Evolutionary conservation across 73 alveolate genomes (phyloP), one percentile per base, ranked within the genome.

Genomic region (Symbiodinium natans): DNA sequence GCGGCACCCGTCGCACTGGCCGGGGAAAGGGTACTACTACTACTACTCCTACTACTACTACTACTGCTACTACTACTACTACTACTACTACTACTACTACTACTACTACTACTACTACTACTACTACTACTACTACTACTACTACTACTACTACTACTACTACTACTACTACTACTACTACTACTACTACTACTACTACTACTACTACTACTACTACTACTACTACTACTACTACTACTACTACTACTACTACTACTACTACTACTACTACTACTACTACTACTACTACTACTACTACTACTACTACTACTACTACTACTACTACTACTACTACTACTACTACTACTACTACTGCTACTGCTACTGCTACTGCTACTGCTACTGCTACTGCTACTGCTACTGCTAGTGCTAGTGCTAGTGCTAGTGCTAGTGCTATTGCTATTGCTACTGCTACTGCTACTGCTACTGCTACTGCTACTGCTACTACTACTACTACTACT

Each of bases 241-340:
- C 74, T 54, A 54, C 74, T 54, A 21, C 74, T 54, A 54, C 74
- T 54, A 54, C 74, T 54, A 15, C 74, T 21, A 54, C n/a, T n/a
- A n/a, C n/a, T n/a, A n/a, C n/a, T n/a, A n/a, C n/a, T n/a, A n/a
- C 82, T 68, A 68, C 82, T 68, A 3, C 82, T 68, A 68, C 40
- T 3, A 3, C 82, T 68, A 68, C 40, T 1, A 68, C 82, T 68
- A 68, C 82, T 68, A 68, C 82, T 68, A 68, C 82, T 68, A 68
- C 82, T 68, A 68, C 82, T 68, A 68, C 82, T 68, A 68, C 82
- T 68, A 68, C 40, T 68, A 68, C 82, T 68, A 68, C 82, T 1
- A 68, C 82, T 68, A 68, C 82, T 3, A 68, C 82, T 3, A 68
- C 82, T 68, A 68, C 82, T 68, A 3, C 82, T 68, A 68, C 82